Conservation (phyloP, 1,139 yeast species). For the Debaryomyces coudertii region DNA sequence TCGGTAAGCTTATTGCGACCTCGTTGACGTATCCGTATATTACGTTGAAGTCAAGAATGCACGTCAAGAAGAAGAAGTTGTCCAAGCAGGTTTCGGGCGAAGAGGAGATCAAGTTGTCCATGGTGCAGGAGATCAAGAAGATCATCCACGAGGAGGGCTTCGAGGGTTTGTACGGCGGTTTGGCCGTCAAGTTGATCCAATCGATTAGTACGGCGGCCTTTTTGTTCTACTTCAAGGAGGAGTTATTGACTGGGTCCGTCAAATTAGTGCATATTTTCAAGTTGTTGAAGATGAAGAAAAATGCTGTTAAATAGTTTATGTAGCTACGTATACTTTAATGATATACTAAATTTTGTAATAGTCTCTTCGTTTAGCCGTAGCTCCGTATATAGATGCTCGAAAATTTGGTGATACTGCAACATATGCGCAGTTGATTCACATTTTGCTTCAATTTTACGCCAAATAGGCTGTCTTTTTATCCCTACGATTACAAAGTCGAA, state of each 20-base stretch:
- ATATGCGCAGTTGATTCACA: neutral
- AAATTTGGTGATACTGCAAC: slow-evolving; percentile 1
- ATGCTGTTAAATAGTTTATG: slow-evolving; percentile 9
- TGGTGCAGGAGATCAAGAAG: slow-evolving; percentile 43
- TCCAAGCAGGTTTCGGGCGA: slow-evolving; percentile 23
- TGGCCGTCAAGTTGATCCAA: slow-evolving; percentile 77
- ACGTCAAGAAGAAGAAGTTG: slow-evolving; percentile 55
- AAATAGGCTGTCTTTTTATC: neutral
- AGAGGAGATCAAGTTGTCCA: slow-evolving; percentile 36
- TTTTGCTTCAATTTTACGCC: neutral
- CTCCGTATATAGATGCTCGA: neutral
- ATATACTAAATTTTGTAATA: too few relatives aligned
- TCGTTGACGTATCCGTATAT: slow-evolving; percentile 87
- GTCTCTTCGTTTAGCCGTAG: too few relatives aligned
- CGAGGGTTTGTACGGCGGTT: slow-evolving; percentile 79
- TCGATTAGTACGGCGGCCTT: slow-evolving; percentile 89
- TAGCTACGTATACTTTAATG: neutral
- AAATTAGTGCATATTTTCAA: slow-evolving; percentile 44
- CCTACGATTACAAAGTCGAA: neutral
- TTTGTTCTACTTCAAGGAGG: slow-evolving; percentile 88
- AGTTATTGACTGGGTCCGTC: slow-evolving; percentile 60
- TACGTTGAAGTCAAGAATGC: slow-evolving; percentile 88
- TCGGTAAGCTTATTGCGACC: slow-evolving; percentile 88
- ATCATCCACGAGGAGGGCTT: slow-evolving; percentile 24
- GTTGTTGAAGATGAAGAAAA: slow-evolving; percentile 31